phyloP scores from a whole-genome alignment of 2,329 filamentous ascomycete species.

The Venturia pyrina region DNA sequence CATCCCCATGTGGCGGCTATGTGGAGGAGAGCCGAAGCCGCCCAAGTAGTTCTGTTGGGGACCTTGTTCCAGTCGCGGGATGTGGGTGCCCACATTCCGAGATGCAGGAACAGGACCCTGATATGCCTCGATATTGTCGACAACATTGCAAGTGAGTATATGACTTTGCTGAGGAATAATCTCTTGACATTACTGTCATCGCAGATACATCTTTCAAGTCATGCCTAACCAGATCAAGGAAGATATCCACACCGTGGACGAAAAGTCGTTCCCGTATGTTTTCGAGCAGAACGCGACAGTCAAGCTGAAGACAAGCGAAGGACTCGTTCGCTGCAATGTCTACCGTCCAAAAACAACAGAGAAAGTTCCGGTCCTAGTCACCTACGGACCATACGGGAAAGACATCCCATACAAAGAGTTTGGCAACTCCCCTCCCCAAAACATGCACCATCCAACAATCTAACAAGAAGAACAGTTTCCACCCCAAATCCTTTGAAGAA shows the following conservation, averaged over 20 bases:
- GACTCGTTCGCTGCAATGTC: constrained; percentile 40
- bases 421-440: not conserved
- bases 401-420: constrained; percentile 50
- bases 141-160: not conserved
- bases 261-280: constrained; percentile 34
- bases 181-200: not conserved
- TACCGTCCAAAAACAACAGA: constrained; percentile 34
- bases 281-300: constrained; percentile 41
- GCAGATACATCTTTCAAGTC: not conserved
- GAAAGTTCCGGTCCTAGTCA: constrained; percentile 52
- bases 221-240: constrained; percentile 19
- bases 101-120: not conserved
- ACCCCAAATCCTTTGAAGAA: constrained; percentile 37
- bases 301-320: constrained; percentile 29
- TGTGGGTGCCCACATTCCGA: not conserved
- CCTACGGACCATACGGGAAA: constrained; percentile 66
- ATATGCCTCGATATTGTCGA: too few relatives aligned
- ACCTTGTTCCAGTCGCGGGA: not conserved
- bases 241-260: constrained; percentile 24
- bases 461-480: constrained; percentile 30
- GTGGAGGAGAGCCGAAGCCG: not conserved
- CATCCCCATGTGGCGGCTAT: not conserved
- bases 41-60: too few relatives aligned
- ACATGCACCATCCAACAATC: not conserved
- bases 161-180: not conserved